Conservation (phyloP, 208 protist genomes). For the Giardia muris region DNA sequence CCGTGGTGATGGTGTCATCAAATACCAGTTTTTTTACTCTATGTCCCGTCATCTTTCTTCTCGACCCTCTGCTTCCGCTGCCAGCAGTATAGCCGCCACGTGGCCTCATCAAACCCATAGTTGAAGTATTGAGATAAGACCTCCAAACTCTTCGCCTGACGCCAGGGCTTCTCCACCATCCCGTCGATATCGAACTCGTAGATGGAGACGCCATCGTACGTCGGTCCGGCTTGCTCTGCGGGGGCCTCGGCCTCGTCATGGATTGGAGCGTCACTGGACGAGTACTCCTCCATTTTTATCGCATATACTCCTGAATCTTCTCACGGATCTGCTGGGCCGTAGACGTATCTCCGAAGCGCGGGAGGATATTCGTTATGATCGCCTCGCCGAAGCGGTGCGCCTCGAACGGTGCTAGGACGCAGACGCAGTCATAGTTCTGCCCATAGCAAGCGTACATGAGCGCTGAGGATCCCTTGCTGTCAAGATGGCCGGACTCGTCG, state of each 20-base stretch:
- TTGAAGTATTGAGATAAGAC: not conserved
- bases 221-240: not conserved
- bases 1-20: too few relatives aligned
- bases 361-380: not conserved
- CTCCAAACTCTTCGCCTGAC: not conserved
- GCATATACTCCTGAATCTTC: not conserved
- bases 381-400: not conserved
- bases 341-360: not conserved
- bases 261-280: too few relatives aligned
- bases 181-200: not conserved
- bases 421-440: not conserved
- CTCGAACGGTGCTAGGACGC: not conserved
- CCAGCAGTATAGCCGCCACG: not conserved
- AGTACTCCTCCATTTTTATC: too few relatives aligned
- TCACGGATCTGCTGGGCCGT: not conserved
- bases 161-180: not conserved
- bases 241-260: not conserved
- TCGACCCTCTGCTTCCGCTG: not conserved
- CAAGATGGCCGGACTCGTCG: too few relatives aligned
- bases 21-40: too few relatives aligned
- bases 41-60: not conserved
- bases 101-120: slow-evolving; percentile 3
- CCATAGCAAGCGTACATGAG: not conserved
- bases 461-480: too few relatives aligned
- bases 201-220: not conserved